Conservation (phyloP, 306 rosid species). For the Dryas octopetala region DNA sequence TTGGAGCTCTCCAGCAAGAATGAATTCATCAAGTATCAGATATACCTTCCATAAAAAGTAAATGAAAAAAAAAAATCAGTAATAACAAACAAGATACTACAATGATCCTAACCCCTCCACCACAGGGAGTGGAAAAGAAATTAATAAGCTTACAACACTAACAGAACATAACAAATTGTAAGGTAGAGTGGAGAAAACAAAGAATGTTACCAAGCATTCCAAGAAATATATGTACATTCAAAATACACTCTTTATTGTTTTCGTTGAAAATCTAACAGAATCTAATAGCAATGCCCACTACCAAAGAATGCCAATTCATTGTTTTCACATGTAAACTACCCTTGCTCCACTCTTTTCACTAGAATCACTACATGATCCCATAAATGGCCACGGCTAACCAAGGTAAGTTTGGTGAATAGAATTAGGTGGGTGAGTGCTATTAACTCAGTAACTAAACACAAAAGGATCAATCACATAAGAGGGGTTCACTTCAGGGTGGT, state of each 20-base stretch:
- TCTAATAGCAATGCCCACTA: not conserved
- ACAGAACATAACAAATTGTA: not conserved
- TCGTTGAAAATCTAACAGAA: not conserved
- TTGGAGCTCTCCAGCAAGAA: slow-evolving; percentile 70
- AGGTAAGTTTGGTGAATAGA: not conserved
- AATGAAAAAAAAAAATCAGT: slow-evolving; percentile 9
- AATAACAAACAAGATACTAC: not conserved
- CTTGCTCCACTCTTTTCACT: not conserved
- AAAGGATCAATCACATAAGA: not conserved
- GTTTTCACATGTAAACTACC: not conserved
- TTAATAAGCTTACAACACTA: not conserved
- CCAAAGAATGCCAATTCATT: not conserved
- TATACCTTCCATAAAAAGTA: slow-evolving; percentile 42
- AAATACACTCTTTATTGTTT: not conserved
- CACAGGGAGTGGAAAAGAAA: not conserved
- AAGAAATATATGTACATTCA: not conserved
- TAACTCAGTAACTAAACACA: not conserved
- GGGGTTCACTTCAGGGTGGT: not conserved
- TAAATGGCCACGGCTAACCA: not conserved
- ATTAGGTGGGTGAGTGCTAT: not conserved
- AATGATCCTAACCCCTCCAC: not conserved
- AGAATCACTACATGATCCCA: not conserved
- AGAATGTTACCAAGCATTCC: not conserved
- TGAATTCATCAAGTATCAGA: slow-evolving; percentile 63
- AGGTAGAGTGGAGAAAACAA: not conserved